Percentiles rank a stretch among this genome's conserved stretches.
These are phyloP conservation scores for Jamesozyma jinghongensis DNA, from an alignment of 805 yeast genomes.

Conservation along the genomic window DNA sequence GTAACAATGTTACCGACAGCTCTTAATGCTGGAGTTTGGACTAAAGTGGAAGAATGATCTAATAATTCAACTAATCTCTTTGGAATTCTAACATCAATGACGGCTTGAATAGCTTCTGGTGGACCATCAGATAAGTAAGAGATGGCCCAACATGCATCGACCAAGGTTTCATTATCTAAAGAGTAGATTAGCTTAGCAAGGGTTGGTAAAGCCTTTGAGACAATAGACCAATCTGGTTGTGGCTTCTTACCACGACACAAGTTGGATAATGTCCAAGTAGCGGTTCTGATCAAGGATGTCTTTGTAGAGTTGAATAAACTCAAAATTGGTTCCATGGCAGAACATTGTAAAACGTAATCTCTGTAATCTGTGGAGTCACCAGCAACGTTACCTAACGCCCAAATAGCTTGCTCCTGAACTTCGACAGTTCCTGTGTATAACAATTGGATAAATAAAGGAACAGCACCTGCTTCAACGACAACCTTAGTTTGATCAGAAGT, in stretches of 20 bases:
- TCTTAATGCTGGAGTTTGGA: constrained; percentile 95
- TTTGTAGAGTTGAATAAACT: constrained; percentile 69
- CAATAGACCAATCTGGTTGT: constrained; percentile 89
- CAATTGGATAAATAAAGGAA: constrained; percentile 79
- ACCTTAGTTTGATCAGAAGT: constrained; percentile 78
- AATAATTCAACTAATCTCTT: constrained; percentile 86
- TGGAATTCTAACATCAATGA: constrained; percentile 92
- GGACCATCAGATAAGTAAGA: constrained; percentile 92
- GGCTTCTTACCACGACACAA: constrained; percentile 95
- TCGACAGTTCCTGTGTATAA: constrained; percentile 75
- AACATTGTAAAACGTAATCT: constrained; percentile 75
- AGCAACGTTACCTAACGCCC: constrained; percentile 99
- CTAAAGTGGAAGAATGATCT: constrained; percentile 71
- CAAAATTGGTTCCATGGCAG: constrained; percentile 85
- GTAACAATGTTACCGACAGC: constrained; percentile 98
- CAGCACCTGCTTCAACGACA: constrained; percentile 90
- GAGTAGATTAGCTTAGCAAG: constrained; percentile 85
- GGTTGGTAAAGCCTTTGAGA: constrained; percentile 81
- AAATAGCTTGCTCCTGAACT: constrained; percentile 96
- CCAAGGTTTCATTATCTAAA: constrained; percentile 83
- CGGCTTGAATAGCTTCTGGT: constrained; percentile 89
- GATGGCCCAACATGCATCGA: constrained; percentile 98
- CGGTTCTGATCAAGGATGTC: constrained; percentile 87
- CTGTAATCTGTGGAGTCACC: constrained; percentile 90
- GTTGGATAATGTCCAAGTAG: constrained; percentile 96